Conservation (phyloP, 139 green algal species). For the Chlorella sp. region DNA sequence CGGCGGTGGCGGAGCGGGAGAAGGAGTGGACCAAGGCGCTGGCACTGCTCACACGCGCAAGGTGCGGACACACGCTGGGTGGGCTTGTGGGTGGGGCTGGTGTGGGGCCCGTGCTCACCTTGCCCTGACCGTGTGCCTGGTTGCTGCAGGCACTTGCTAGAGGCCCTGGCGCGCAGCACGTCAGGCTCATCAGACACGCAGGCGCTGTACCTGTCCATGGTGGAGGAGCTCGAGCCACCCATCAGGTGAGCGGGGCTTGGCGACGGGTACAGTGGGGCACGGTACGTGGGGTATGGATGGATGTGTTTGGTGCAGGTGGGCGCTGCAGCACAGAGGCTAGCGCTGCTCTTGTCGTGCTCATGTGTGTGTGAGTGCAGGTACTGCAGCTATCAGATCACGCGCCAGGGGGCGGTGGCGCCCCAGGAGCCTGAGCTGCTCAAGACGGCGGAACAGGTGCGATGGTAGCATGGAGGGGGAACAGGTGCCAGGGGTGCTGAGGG, state of each 20-base stretch:
- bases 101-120: neutral
- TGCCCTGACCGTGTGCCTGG: neutral
- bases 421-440: constrained; percentile 6
- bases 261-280: neutral
- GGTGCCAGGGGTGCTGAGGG: neutral
- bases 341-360: neutral
- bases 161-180: constrained; percentile 68
- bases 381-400: constrained; percentile 77
- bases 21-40: constrained; percentile 69
- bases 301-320: neutral
- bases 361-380: constrained; percentile 36
- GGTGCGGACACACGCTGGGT: constrained; percentile 51
- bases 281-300: neutral
- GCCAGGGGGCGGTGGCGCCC: constrained; percentile 24
- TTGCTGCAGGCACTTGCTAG: constrained; percentile 59
- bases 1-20: constrained; percentile 71
- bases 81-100: too few relatives aligned
- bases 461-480: neutral
- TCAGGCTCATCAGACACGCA: constrained; percentile 58
- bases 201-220: constrained; percentile 56
- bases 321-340: neutral
- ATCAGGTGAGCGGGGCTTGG: constrained; percentile 37
- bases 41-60: constrained; percentile 54
- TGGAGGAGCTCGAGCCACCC: constrained; percentile 78
- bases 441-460: neutral